A percentile compares a stretch with the other conserved stretches of the same genome.
Conservation (phyloP, 305 asterid genomes). For the Caryopteris hybrid region DNA sequence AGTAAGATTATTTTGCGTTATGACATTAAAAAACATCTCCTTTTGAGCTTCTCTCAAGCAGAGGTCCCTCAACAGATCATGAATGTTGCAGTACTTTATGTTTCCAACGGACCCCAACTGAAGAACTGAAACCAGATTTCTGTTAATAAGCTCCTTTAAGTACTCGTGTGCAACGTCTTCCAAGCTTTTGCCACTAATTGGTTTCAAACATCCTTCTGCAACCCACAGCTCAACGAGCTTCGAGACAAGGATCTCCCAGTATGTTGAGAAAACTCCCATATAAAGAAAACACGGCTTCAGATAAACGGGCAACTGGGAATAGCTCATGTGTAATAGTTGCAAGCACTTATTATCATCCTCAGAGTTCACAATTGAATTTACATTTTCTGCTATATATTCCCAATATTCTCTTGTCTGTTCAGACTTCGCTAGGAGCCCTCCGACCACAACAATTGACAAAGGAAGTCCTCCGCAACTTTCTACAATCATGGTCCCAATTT, state of each 20-base stretch:
- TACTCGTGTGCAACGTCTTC: background rate
- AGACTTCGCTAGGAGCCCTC: background rate
- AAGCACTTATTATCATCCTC: background rate
- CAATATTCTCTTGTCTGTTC: background rate
- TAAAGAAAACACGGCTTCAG: background rate
- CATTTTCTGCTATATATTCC: background rate
- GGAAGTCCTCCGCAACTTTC: background rate
- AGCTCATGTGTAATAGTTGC: background rate
- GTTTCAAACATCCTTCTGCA: background rate
- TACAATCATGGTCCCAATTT: background rate
- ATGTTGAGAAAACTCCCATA: background rate
- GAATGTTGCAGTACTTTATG: slow-evolving; percentile 14
- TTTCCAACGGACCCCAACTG: background rate
- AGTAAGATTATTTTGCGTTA: background rate
- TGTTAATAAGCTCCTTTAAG: background rate
- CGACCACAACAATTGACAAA: background rate
- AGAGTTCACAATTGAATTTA: background rate
- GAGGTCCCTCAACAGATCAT: slow-evolving; percentile 25
- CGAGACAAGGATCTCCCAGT: background rate
- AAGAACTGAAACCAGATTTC: background rate
- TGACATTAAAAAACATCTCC: background rate
- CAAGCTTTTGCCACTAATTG: background rate
- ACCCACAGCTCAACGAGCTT: background rate
- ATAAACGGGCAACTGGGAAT: background rate
- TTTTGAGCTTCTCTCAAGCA: slow-evolving; percentile 17